Percentiles rank a stretch among this genome's conserved stretches.
Evolutionary conservation across 2,329 filamentous ascomycete species (phyloP).

Genomic region (Acephala macrosclerotiorum): DNA sequence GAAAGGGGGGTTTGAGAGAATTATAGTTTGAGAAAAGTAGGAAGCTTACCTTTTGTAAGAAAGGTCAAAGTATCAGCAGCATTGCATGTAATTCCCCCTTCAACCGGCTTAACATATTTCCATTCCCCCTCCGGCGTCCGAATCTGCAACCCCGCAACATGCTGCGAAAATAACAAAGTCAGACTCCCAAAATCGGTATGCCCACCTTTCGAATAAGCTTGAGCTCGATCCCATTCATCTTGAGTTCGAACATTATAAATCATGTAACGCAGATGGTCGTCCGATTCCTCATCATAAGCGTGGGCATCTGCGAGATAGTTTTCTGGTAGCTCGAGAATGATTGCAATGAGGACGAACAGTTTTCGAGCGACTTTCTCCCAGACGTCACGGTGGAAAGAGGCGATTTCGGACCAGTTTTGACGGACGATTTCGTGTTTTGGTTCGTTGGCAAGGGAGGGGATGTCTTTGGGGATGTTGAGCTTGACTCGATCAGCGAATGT

Average conservation of each 20-base stretch:
- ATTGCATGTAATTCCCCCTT: conserved; percentile 57
- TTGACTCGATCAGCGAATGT: conserved; percentile 9
- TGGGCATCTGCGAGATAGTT: conserved; percentile 61
- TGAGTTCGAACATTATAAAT: conserved; percentile 57
- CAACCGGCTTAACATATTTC: conserved; percentile 57
- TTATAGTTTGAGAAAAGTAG: background rate
- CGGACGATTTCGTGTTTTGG: conserved; percentile 54
- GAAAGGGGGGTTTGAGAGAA: no score
- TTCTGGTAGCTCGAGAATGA: conserved; percentile 66
- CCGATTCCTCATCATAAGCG: conserved; percentile 60
- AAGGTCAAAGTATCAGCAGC: conserved; percentile 55
- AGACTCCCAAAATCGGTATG: conserved; percentile 48
- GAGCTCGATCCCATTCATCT: conserved; percentile 54
- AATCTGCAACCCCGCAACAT: conserved; percentile 47
- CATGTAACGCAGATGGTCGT: conserved; percentile 68
- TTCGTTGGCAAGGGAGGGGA: conserved; percentile 48
- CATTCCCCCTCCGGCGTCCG: conserved; percentile 51
- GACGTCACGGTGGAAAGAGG: conserved; percentile 52
- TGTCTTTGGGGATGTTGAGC: conserved; percentile 63
- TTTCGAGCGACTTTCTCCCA: conserved; percentile 62
- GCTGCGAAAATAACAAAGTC: conserved; percentile 50
- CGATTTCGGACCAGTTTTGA: conserved; percentile 60
- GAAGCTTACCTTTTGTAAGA: conserved; percentile 47
- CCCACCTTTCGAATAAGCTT: conserved; percentile 54
- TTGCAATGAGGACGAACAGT: conserved; percentile 64